Evolutionary conservation across 2,329 filamentous ascomycete genomes (phyloP), one percentile per base, ranked within the genome.

Genomic region (Colletotrichum kahawae): DNA sequence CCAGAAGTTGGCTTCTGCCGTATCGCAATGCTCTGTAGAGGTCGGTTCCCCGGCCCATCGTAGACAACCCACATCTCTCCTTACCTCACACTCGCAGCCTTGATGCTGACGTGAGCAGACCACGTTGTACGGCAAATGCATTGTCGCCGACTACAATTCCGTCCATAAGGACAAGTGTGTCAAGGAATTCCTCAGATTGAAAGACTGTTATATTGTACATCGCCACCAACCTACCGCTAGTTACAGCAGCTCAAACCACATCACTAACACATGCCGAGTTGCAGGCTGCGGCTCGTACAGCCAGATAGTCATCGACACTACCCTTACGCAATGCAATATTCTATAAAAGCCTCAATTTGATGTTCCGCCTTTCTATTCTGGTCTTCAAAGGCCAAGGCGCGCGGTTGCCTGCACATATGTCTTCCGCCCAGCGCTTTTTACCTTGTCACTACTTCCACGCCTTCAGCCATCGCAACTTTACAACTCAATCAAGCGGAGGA

Each of bases 151-250:
- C 82, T 98, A 98, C 85, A 96, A 96, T 82, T 92, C 95, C 5
- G 92, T 98, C 4, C 91, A 95, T 79, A 98, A 98, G 82, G 95
- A 98, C 82, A 97, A 97, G 88, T 99, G 97, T 81, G 89, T 90
- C 6, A 92, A 92, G 73, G 95, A 98, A 81, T 98, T 99, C 79
- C 87, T 97, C 84, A 92, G 87, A 78, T 84, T 98, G 64, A 98
- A 98, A 83, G 89, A 98, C 78, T 98, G 96, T 82, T 98, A 95
- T 82, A 81, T 97, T 81, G 96, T 98, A 88, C 80, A 90, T 78
- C 36, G n/a, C 24, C 18, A 33, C 51, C 56, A 18, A 60, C 14
- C 14, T 14, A 29, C 29, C 21, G 13, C 57, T 13, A 63, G 31
- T 21, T 29, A 18, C 8, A 12, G 18, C n/a, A 18, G 33, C 59